Percentiles rank a stretch among this genome's conserved stretches.
phyloP scores from a whole-genome alignment of 805 yeast species.

The Komagataella kurtzmanii region DNA sequence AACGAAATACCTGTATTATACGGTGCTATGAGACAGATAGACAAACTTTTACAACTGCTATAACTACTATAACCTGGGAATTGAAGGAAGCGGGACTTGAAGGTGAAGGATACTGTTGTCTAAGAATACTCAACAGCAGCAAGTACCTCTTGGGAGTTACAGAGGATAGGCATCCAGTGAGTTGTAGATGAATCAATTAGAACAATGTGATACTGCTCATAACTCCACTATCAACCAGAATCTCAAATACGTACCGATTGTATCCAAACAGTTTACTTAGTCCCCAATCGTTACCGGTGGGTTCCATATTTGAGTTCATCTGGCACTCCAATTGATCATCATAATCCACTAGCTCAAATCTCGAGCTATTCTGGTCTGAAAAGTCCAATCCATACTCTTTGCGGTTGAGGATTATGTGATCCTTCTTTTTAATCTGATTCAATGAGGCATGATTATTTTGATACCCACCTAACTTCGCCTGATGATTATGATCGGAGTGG shows the following conservation, averaged over 20 bases:
- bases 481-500: background rate
- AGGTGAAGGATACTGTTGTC: background rate
- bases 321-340: constrained; percentile 10
- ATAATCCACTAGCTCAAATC: constrained; percentile 15
- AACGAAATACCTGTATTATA: background rate
- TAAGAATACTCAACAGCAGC: background rate
- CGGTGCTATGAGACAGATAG: background rate
- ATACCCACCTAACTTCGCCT: background rate
- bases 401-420: constrained; percentile 16
- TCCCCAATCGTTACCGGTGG: constrained; percentile 18
- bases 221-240: constrained; percentile 14
- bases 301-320: constrained; percentile 4
- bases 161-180: background rate
- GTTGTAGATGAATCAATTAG: background rate
- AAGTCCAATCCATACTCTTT: constrained; percentile 18
- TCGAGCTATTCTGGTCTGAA: constrained; percentile 1
- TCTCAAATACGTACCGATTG: constrained; percentile 15
- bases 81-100: background rate
- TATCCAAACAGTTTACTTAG: constrained; percentile 15
- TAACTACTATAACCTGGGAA: background rate
- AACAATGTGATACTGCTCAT: constrained; percentile 17
- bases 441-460: background rate
- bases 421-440: constrained; percentile 8
- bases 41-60: background rate
- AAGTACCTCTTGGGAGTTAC: background rate